Conservation (phyloP, 2,329 filamentous ascomycete species). For the Fusarium torulosum region DNA sequence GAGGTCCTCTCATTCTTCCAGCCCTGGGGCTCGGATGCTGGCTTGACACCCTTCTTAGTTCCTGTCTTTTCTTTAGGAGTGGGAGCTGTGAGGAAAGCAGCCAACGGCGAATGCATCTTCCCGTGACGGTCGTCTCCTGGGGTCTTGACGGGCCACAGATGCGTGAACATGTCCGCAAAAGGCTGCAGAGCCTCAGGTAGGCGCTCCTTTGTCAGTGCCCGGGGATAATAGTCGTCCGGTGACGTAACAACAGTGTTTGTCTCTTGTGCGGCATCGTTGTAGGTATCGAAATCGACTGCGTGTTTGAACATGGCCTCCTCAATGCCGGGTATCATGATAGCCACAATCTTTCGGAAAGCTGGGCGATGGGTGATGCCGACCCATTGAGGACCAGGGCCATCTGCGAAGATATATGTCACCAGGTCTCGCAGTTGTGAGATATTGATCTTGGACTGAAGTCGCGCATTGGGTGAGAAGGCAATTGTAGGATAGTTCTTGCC, state of each 20-base stretch:
- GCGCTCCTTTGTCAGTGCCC: slow-evolving; percentile 62
- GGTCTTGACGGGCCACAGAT: slow-evolving; percentile 89
- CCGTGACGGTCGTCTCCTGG: slow-evolving; percentile 86
- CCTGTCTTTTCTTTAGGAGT: slow-evolving; percentile 74
- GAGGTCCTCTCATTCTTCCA: slow-evolving; percentile 82
- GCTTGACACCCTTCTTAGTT: slow-evolving; percentile 69
- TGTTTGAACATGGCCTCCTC: slow-evolving; percentile 90
- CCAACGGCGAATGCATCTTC: slow-evolving; percentile 87
- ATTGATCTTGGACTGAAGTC: slow-evolving; percentile 72
- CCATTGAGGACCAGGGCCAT: slow-evolving; percentile 74
- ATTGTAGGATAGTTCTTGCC: slow-evolving; percentile 71
- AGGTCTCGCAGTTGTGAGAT: slow-evolving; percentile 73
- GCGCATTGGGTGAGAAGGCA: slow-evolving; percentile 67
- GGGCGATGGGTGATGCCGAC: slow-evolving; percentile 72
- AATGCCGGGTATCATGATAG: slow-evolving; percentile 91
- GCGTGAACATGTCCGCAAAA: slow-evolving; percentile 84
- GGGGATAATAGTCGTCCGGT: slow-evolving; percentile 72
- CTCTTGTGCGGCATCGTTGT: slow-evolving; percentile 55
- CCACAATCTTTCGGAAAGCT: slow-evolving; percentile 82
- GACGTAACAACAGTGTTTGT: slow-evolving; percentile 54
- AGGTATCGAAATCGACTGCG: slow-evolving; percentile 62
- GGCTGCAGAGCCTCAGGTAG: slow-evolving; percentile 70
- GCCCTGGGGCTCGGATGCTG: slow-evolving; percentile 71
- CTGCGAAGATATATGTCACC: slow-evolving; percentile 75
- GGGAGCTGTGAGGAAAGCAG: slow-evolving; percentile 83